These are phyloP conservation scores for Penicillium hesseltinei DNA, from an alignment of 2,329 filamentous ascomycete species.

Conservation along the genomic window DNA sequence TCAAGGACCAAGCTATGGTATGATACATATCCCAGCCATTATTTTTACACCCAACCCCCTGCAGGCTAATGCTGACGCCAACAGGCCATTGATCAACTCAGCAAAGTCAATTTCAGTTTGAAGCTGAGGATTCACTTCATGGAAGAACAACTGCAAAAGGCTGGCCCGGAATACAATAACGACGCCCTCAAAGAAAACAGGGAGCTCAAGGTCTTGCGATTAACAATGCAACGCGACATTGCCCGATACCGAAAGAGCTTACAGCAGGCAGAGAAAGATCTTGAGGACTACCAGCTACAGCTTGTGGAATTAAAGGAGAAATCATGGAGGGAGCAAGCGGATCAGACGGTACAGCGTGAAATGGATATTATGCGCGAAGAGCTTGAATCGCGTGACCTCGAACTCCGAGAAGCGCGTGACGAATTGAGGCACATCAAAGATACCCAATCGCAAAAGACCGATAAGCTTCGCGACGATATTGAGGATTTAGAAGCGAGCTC, in stretches of 20 bases:
- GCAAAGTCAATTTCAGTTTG: constrained; percentile 96
- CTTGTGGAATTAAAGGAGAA: constrained; percentile 80
- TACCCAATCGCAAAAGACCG: constrained; percentile 57
- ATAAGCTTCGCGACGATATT: constrained; percentile 70
- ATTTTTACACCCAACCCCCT: not conserved
- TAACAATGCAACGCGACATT: constrained; percentile 85
- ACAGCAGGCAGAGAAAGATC: constrained; percentile 75
- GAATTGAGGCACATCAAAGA: constrained; percentile 58
- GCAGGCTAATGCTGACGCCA: constrained; percentile 13
- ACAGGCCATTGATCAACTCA: constrained; percentile 81
- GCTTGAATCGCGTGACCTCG: constrained; percentile 48
- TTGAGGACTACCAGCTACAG: constrained; percentile 79
- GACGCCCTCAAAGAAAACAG: constrained; percentile 90
- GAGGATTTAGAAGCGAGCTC: constrained; percentile 73
- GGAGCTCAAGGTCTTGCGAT: constrained; percentile 87
- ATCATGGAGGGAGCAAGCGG: constrained; percentile 70
- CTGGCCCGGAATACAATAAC: constrained; percentile 86
- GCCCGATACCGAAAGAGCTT: constrained; percentile 83
- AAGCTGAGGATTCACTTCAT: constrained; percentile 97
- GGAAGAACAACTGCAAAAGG: constrained; percentile 83
- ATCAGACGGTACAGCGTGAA: constrained; percentile 67
- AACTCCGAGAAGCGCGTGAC: constrained; percentile 45
- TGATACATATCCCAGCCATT: not conserved
- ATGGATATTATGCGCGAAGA: constrained; percentile 53
- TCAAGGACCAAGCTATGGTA: constrained; percentile 91